Evolutionary conservation across 1,284 basidiomycete species (phyloP).

Genomic region (Naganishia sp.): DNA sequence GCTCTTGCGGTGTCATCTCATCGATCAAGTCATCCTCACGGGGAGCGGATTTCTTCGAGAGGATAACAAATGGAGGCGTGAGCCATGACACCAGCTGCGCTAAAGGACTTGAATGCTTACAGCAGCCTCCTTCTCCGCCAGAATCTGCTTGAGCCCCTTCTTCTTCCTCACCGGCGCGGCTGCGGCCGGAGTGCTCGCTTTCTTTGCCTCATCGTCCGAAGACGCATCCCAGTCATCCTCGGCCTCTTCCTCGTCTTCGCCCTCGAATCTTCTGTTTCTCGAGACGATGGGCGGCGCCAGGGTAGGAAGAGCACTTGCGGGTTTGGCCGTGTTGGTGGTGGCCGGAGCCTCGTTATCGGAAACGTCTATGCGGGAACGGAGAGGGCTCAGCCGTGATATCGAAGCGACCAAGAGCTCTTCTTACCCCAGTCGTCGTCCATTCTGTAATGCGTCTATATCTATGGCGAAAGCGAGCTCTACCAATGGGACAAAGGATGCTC

Average conservation of each 20-base stretch:
- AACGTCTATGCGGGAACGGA: conserved; percentile 51
- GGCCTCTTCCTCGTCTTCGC: conserved; percentile 78
- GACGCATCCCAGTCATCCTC: conserved; percentile 93
- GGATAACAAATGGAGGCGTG: no score
- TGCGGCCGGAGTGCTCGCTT: conserved; percentile 55
- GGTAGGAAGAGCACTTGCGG: conserved; percentile 46
- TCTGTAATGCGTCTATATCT: background rate
- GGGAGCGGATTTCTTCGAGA: conserved; percentile 6
- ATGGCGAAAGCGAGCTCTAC: background rate
- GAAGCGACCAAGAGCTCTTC: background rate
- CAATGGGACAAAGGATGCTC: background rate
- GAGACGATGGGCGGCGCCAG: conserved; percentile 55
- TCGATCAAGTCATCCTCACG: conserved; percentile 78
- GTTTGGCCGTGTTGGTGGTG: conserved; percentile 54
- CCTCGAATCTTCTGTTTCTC: conserved; percentile 72
- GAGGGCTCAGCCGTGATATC: background rate
- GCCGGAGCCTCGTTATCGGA: conserved; percentile 59
- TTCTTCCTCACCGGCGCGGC: conserved; percentile 79
- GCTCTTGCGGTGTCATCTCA: conserved; percentile 64
- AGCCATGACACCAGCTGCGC: background rate
- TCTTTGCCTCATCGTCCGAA: conserved; percentile 70
- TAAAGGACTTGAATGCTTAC: conserved; percentile 35
- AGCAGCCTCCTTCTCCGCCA: conserved; percentile 80
- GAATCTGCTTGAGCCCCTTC: conserved; percentile 80
- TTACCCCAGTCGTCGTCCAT: conserved; percentile 29